phyloP scores from a whole-genome alignment of 2,329 filamentous ascomycete genomes.

The Penicillium sp. region DNA sequence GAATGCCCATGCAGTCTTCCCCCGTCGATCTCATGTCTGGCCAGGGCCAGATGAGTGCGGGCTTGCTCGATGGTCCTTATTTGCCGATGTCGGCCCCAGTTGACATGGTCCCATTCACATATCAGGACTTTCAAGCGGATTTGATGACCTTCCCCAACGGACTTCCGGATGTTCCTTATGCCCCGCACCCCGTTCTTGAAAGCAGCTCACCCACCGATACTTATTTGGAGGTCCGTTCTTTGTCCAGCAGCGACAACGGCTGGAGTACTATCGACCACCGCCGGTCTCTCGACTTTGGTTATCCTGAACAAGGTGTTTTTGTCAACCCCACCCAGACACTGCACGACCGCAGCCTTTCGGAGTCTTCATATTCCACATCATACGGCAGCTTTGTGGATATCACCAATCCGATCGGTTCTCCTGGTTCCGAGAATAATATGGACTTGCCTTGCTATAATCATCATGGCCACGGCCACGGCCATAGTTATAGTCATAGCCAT shows the following conservation, averaged over 20 bases:
- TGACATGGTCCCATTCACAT: constrained; percentile 67
- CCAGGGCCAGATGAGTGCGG: constrained; percentile 61
- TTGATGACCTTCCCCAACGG: constrained; percentile 58
- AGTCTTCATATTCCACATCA: constrained; percentile 73
- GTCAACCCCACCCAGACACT: constrained; percentile 91
- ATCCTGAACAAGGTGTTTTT: constrained; percentile 63
- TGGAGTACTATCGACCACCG: constrained; percentile 80
- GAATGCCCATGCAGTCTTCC: constrained; percentile 43
- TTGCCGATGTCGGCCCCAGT: constrained; percentile 53
- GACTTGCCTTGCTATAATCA: constrained; percentile 49
- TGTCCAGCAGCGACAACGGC: constrained; percentile 81
- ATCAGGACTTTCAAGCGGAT: constrained; percentile 75
- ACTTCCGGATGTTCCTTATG: constrained; percentile 46
- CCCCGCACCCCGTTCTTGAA: constrained; percentile 44
- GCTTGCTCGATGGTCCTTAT: constrained; percentile 64
- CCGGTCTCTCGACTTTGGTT: constrained; percentile 67
- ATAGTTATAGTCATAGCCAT: constrained; percentile 3
- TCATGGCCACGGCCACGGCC: constrained; percentile 23
- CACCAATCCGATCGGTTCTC: constrained; percentile 76
- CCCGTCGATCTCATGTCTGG: constrained; percentile 58
- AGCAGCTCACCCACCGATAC: constrained; percentile 71
- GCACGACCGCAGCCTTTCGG: constrained; percentile 81
- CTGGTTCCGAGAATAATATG: constrained; percentile 71
- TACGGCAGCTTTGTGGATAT: constrained; percentile 82
- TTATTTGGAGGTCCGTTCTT: constrained; percentile 80